Evolutionary conservation across 495 filamentous ascomycete species (phyloP).

Genomic region (Hyaloscypha variabilis): DNA sequence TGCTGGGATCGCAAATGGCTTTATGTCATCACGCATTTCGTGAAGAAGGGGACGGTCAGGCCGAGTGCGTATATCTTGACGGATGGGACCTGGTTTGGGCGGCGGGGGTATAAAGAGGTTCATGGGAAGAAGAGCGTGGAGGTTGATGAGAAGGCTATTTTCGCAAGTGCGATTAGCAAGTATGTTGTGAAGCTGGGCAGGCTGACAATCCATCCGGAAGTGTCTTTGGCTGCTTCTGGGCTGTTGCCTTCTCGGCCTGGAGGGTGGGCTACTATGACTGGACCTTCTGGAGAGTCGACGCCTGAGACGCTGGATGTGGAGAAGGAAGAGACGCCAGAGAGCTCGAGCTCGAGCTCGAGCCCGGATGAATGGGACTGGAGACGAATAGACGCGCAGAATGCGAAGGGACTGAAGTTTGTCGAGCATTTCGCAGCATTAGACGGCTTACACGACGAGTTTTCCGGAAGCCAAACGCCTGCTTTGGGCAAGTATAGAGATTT

Average conservation of each 20-base stretch:
- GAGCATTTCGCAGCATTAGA: conserved; percentile 54
- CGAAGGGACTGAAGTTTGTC: conserved; percentile 49
- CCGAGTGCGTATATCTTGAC: conserved; percentile 45
- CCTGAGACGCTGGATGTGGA: conserved; percentile 27
- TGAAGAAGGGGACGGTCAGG: conserved; percentile 53
- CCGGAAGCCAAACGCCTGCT: conserved; percentile 48
- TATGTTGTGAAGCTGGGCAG: conserved; percentile 65
- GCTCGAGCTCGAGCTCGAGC: not conserved
- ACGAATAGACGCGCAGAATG: conserved; percentile 45
- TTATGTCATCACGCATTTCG: conserved; percentile 72
- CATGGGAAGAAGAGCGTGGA: conserved; percentile 13
- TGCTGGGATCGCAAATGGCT: conserved; percentile 85
- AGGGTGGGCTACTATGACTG: conserved; percentile 38
- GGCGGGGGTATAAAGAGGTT: conserved; percentile 34
- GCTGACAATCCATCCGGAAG: conserved; percentile 81
- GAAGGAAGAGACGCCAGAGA: not conserved
- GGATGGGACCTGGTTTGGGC: conserved; percentile 28
- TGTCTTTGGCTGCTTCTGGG: conserved; percentile 67
- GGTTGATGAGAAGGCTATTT: conserved; percentile 41
- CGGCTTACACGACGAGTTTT: conserved; percentile 47
- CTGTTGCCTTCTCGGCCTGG: conserved; percentile 61
- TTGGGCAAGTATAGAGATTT: conserved; percentile 49
- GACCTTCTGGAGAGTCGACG: conserved; percentile 28
- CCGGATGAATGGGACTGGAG: conserved; percentile 50
- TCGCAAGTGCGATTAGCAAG: conserved; percentile 55